Evolutionary conservation across 2,329 filamentous ascomycete species (phyloP).

Genomic region (Pseudogymnoascus sp.): DNA sequence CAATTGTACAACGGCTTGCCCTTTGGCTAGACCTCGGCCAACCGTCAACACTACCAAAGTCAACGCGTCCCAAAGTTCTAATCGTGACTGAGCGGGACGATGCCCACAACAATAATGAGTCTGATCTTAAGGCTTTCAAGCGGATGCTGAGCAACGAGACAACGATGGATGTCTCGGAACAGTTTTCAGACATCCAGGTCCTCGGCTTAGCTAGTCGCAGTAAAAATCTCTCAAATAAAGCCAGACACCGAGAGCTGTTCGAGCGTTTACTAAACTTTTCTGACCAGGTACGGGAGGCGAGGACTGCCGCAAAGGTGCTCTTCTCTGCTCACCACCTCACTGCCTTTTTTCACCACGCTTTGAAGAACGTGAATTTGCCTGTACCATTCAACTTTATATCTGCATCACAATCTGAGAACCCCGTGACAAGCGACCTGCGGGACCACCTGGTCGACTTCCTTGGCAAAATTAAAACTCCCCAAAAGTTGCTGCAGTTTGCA

Average conservation of each 20-base stretch:
- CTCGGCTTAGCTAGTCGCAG: conserved; percentile 12
- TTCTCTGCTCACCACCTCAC: conserved; percentile 16
- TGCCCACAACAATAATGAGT: conserved; percentile 12
- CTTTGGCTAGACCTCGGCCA: conserved; percentile 17
- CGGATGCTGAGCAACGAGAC: conserved; percentile 17
- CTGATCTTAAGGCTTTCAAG: not conserved
- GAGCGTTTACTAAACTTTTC: conserved; percentile 15
- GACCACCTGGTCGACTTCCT: conserved; percentile 14
- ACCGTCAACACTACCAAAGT: conserved; percentile 12
- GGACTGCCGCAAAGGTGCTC: conserved; percentile 11
- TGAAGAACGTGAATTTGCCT: conserved; percentile 4
- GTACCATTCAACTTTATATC: conserved; percentile 18
- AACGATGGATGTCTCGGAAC: conserved; percentile 13
- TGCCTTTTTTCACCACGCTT: conserved; percentile 16
- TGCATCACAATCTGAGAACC: conserved; percentile 12
- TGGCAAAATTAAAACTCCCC: conserved; percentile 9
- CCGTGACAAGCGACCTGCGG: conserved; percentile 10
- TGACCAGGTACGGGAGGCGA: conserved; percentile 15
- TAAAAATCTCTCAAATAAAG: conserved; percentile 15
- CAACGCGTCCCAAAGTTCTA: conserved; percentile 7
- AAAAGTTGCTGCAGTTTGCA: conserved; percentile 14
- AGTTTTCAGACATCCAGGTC: conserved; percentile 13
- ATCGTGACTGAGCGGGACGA: conserved; percentile 13
- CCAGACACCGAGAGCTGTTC: conserved; percentile 11
- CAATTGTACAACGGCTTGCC: conserved; percentile 17